Base-by-base conservation (phyloP, 116 monocot species). In the Iris pallida region DNA sequence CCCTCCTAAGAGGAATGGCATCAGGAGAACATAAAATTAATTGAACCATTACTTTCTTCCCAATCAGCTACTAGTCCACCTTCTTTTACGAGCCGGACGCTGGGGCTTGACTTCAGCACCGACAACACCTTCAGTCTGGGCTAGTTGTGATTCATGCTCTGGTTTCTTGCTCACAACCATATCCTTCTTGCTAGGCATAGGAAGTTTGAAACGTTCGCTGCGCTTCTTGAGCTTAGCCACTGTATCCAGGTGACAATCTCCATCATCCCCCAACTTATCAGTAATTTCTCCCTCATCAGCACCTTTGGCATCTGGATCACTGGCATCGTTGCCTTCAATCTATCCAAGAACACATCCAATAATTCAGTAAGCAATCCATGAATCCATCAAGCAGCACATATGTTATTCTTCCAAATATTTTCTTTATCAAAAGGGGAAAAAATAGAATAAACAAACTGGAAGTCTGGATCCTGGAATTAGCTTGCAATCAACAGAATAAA, bases 171-270 rank as follows among this genome's bases (percentile, higher is more conserved):
- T 73, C 41, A 20, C 14, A 4, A 55, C 42, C 41, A 69, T 46
- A 16, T 97, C 97, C 53, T 89, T 93, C 81, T 97, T 92, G 13
- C 82, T 81, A 45, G 82, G 92, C 92, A 97, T 83, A 10, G 97
- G 92, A 77, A 90, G 83, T 62, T 92, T 97, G 66, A 97, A 97
- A 10, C 97, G 78, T 71, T 97, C 97, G 18, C 97, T 97, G 47
- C 97, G 75, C 67, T 80, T 92, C 83, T 88, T 97, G 7, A 97
- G 80, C 80, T 91, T 97, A 5, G 75, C 97, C n/a, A 97, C 85
- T 1, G 89, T 97, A 63, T 97, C 96, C 15, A 92, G 74, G 74
- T 97, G 92, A 14, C 77, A 82, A 51, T 89, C 82, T 7, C 16
- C 48, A 14, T 85, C 90, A n/a, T 87, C 86, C 13, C 64, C 76